Percentiles rank a stretch among this genome's conserved stretches.
phyloP scores from a whole-genome alignment of 768 basidiomycete genomes.

The Pisolithus sp. region DNA sequence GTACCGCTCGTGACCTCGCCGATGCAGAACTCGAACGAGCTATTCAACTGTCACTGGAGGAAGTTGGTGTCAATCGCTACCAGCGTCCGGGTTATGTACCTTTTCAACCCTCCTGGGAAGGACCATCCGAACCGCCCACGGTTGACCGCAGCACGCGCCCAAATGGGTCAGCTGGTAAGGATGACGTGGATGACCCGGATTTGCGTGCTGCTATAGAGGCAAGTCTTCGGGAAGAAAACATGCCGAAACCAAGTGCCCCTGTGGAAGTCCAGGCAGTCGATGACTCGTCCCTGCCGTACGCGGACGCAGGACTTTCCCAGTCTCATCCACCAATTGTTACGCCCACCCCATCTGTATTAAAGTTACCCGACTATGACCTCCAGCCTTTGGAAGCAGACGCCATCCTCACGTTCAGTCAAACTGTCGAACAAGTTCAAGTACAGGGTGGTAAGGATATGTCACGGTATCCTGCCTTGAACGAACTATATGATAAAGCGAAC shows the following conservation, averaged over 20 bases:
- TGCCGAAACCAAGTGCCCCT: slow-evolving; percentile 76
- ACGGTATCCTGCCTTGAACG: slow-evolving; percentile 76
- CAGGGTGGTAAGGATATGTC: slow-evolving; percentile 75
- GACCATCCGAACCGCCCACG: slow-evolving; percentile 60
- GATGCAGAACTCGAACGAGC: slow-evolving; percentile 92
- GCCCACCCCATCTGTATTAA: slow-evolving; percentile 36
- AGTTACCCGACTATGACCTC: slow-evolving; percentile 74
- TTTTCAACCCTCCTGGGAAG: slow-evolving; percentile 49
- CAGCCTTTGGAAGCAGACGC: slow-evolving; percentile 76
- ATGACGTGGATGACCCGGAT: slow-evolving; percentile 88
- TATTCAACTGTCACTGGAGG: slow-evolving; percentile 84
- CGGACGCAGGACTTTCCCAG: slow-evolving; percentile 36
- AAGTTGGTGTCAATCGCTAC: slow-evolving; percentile 49
- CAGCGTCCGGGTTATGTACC: slow-evolving; percentile 66
- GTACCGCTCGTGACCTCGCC: slow-evolving; percentile 56
- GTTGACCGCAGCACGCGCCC: slow-evolving; percentile 52
- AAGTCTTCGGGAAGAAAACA: slow-evolving; percentile 77
- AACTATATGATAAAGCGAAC: slow-evolving; percentile 79
- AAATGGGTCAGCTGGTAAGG: slow-evolving; percentile 25
- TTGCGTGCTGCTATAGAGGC: slow-evolving; percentile 93
- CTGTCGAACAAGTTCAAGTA: slow-evolving; percentile 75
- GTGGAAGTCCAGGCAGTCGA: slow-evolving; percentile 52
- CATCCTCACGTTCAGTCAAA: slow-evolving; percentile 87
- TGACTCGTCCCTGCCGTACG: slow-evolving; percentile 29
- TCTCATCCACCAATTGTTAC: slow-evolving; percentile 37